phyloP scores from a whole-genome alignment of 306 rosid genomes.

The Fragaria iinumae region DNA sequence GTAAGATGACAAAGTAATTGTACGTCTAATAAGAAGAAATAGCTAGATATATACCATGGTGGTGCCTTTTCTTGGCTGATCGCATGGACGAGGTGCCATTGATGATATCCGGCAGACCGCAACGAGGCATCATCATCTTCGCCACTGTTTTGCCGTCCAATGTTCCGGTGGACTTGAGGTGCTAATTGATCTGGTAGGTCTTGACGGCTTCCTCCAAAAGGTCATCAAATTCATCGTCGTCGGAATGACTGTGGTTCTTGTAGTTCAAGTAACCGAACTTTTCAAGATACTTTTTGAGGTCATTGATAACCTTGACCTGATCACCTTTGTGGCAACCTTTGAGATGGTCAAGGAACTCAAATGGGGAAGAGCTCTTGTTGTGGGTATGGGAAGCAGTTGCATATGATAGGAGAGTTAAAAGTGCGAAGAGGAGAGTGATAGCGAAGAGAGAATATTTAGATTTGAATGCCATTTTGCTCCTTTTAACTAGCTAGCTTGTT shows the following conservation, averaged over 20 bases:
- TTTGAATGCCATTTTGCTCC: constrained; percentile 22
- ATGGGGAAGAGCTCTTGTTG: constrained; percentile 20
- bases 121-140: constrained; percentile 40
- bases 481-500: background rate
- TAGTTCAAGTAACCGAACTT: constrained; percentile 37
- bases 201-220: constrained; percentile 40
- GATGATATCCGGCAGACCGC: constrained; percentile 40
- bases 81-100: constrained; percentile 30
- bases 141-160: constrained; percentile 35
- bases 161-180: constrained; percentile 25
- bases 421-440: background rate
- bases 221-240: constrained; percentile 28
- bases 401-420: background rate
- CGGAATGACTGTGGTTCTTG: background rate
- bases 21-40: background rate
- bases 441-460: constrained; percentile 1
- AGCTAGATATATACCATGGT: background rate
- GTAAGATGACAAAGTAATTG: too few relatives aligned
- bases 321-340: constrained; percentile 41
- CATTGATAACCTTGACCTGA: constrained; percentile 26
- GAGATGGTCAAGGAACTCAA: constrained; percentile 30
- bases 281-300: constrained; percentile 37
- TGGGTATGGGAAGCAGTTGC: constrained; percentile 5
- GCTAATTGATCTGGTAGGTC: constrained; percentile 36
- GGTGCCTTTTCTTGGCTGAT: constrained; percentile 1